Percentiles rank a stretch among this genome's conserved stretches.
phyloP scores from a whole-genome alignment of 345 rosid species.

The Camelina laxa region DNA sequence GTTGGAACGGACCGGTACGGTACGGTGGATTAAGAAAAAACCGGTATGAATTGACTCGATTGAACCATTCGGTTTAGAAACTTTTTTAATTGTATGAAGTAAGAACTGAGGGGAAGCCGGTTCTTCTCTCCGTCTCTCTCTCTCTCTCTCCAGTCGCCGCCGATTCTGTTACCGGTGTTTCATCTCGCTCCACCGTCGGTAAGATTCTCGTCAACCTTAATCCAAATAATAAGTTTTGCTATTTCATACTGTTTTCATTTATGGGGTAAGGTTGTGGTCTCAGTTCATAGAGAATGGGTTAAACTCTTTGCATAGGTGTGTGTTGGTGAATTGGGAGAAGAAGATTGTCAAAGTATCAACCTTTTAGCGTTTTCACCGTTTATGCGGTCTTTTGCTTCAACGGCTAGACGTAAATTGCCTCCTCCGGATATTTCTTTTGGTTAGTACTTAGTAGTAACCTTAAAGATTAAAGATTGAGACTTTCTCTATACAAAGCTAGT shows the following conservation, averaged over 20 bases:
- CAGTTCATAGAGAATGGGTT: background rate
- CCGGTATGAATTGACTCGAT: background rate
- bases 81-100: background rate
- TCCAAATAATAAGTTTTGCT: background rate
- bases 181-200: slow-evolving; percentile 4
- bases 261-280: background rate
- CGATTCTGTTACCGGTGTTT: slow-evolving; percentile 13
- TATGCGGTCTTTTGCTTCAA: slow-evolving; percentile 51
- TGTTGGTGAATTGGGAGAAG: slow-evolving; percentile 25
- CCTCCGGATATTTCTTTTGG: slow-evolving; percentile 40
- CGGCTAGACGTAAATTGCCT: slow-evolving; percentile 44
- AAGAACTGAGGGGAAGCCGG: no score
- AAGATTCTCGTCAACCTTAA: background rate
- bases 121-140: no score
- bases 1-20: background rate
- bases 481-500: slow-evolving; percentile 35
- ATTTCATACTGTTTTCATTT: background rate
- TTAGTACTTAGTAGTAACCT: background rate
- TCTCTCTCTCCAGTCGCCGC: background rate
- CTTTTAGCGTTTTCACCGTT: slow-evolving; percentile 67
- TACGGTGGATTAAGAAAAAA: background rate
- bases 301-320: background rate
- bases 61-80: slow-evolving; percentile 17
- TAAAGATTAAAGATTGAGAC: background rate
- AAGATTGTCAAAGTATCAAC: slow-evolving; percentile 43